Evolutionary conservation across 2,329 filamentous ascomycete species (phyloP).

Genomic region (Beauveria varroae): DNA sequence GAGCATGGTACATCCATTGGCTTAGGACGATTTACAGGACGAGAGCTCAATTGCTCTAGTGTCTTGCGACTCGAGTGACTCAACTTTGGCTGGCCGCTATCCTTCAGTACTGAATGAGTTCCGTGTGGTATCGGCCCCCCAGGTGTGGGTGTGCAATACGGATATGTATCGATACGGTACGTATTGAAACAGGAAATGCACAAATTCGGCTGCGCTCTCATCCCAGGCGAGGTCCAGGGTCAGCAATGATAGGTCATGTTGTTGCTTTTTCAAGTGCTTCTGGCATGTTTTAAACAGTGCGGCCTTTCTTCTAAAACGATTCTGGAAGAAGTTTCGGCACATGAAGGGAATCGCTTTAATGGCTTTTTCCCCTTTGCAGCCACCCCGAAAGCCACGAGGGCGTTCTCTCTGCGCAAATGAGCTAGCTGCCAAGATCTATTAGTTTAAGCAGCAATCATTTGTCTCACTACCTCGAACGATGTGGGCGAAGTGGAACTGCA

Average conservation of each 20-base stretch:
- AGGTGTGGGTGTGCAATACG: too few relatives aligned
- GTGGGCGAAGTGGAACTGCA: not conserved
- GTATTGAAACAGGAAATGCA: not conserved
- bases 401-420: not conserved
- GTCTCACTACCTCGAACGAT: not conserved
- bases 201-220: not conserved
- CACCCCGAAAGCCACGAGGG: not conserved
- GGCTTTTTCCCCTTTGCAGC: not conserved
- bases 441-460: not conserved
- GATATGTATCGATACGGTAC: not conserved
- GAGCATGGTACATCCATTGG: not conserved
- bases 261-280: not conserved
- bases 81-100: not conserved
- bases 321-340: not conserved
- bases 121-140: too few relatives aligned
- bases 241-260: not conserved
- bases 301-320: not conserved
- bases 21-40: not conserved
- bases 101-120: not conserved
- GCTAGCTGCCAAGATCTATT: not conserved
- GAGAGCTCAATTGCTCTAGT: not conserved
- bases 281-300: not conserved
- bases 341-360: not conserved
- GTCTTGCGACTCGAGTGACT: not conserved
- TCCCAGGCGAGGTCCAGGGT: not conserved